Percentiles rank a stretch among this genome's conserved stretches.
Evolutionary conservation across 768 basidiomycete genomes (phyloP).

Genomic region (Porphyrellus cyaneotinctus): DNA sequence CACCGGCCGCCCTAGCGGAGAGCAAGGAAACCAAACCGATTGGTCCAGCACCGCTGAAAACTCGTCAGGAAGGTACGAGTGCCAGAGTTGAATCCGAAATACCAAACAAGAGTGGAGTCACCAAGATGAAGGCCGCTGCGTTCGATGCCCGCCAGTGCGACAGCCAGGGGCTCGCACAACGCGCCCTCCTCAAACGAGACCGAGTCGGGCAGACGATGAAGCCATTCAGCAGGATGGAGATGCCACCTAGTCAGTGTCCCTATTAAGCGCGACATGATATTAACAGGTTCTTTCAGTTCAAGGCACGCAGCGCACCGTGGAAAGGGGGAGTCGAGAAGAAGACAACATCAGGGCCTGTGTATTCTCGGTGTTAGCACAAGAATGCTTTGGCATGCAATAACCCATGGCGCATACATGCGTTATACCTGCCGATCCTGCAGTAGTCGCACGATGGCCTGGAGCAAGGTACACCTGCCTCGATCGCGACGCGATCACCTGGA

Average conservation of each 20-base stretch:
- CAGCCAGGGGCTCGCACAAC: conserved; percentile 63
- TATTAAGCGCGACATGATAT: conserved; percentile 17
- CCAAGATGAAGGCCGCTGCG: conserved; percentile 62
- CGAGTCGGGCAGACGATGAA: conserved; percentile 58
- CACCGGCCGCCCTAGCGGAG: conserved; percentile 63
- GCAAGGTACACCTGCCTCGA: conserved; percentile 68
- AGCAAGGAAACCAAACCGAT: conserved; percentile 62
- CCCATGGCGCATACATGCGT: conserved; percentile 43
- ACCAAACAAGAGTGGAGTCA: conserved; percentile 62
- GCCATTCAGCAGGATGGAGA: conserved; percentile 63
- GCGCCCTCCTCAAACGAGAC: conserved; percentile 67
- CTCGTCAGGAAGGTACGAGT: conserved; percentile 12
- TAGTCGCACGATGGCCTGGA: conserved; percentile 57
- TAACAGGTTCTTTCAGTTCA: background rate
- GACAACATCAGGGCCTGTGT: conserved; percentile 41
- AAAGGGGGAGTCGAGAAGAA: conserved; percentile 72
- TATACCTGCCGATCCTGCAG: conserved; percentile 62
- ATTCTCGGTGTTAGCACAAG: background rate
- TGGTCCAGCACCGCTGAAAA: conserved; percentile 57
- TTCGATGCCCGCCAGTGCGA: conserved; percentile 65
- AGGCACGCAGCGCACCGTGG: conserved; percentile 41
- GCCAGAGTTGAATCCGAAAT: background rate
- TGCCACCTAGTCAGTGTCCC: conserved; percentile 65
- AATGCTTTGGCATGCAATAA: no score
- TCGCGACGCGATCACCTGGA: conserved; percentile 61